Evolutionary conservation across 306 rosid genomes (phyloP).

Genomic region (Rosa lucieae): DNA sequence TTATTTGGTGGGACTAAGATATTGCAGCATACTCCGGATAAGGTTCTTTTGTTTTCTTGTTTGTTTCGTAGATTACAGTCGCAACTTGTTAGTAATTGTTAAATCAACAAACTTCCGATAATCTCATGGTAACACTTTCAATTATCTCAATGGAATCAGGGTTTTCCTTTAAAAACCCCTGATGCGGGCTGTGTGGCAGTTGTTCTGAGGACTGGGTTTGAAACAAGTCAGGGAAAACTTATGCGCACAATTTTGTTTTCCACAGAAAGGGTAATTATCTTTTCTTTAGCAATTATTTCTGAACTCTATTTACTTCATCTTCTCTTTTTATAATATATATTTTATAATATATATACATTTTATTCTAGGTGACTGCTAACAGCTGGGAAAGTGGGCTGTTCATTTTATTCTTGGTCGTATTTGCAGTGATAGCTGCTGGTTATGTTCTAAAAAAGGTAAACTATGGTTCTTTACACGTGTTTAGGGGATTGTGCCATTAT

Average conservation of each 20-base stretch:
- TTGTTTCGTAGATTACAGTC: not conserved
- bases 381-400: slow-evolving; percentile 99
- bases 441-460: slow-evolving; percentile 89
- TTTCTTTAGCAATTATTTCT: slow-evolving; percentile 18
- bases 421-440: slow-evolving; percentile 97
- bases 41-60: slow-evolving; percentile 43
- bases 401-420: slow-evolving; percentile 86
- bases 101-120: not conserved
- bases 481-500: slow-evolving; percentile 11
- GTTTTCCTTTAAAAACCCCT: slow-evolving; percentile 82
- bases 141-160: slow-evolving; percentile 54
- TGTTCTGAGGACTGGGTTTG: slow-evolving; percentile 95
- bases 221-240: slow-evolving; percentile 98
- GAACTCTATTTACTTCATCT: slow-evolving; percentile 8
- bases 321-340: not conserved
- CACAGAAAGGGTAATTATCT: slow-evolving; percentile 81
- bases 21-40: slow-evolving; percentile 94
- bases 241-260: slow-evolving; percentile 99
- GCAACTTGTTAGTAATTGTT: not conserved
- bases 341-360: not conserved
- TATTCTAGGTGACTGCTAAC: slow-evolving; percentile 88
- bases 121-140: slow-evolving; percentile 24
- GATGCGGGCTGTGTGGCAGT: slow-evolving; percentile 99
- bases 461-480: slow-evolving; percentile 23
- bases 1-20: slow-evolving; percentile 98